Base-by-base conservation (phyloP, 2,329 filamentous ascomycete species). In the Fusarium nygamai region DNA sequence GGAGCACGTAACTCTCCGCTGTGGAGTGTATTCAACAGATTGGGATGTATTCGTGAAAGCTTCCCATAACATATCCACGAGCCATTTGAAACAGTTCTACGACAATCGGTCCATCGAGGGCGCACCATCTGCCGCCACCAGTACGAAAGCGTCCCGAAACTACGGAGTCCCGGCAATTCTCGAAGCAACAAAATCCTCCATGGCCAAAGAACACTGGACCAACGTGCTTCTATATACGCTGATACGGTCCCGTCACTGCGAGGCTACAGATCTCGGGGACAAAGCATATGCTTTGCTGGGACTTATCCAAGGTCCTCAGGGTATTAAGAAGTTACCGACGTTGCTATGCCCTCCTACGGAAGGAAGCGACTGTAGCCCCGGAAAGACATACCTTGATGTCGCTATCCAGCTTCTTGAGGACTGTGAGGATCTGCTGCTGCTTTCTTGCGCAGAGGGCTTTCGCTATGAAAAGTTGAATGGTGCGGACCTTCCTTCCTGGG, bases 271-370 rank as follows among this genome's bases (percentile, higher is more conserved):
- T 2, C 39, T 58, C 2, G 54, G 8, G 19, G 39, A 58, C n/a
- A 58, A 58, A 33, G 39, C 13, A 22, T 58, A 58, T 11, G 38
- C 54, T 47, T 11, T 58, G n/a, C 5, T 58, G 14, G 54, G 54
- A 2, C 54, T 58, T 12, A 47, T 58, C 6, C 29, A 58, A 27
- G 39, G 19, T 12, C 54, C 3, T 1, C 1, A 22, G 1, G 54
- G 24, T 10, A 13, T 27, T 2, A 2, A 20, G n/a, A 11, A 47
- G 8, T 6, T 47, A 12, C 54, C 54, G 10, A 4, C 39, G 5
- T 44, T 58, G 7, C 8, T 58, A 3, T 58, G 39, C 7, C 54
- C 54, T 2, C 10, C 0, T 17, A 47, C 10, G 19, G 29, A 17
- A 34, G n/a, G 39, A 17, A 47, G 7, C 1, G 13, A 58, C 1